Evolutionary conservation across 192 early-diverging fungal species (phyloP).

Genomic region (Coemansia aciculifera): DNA sequence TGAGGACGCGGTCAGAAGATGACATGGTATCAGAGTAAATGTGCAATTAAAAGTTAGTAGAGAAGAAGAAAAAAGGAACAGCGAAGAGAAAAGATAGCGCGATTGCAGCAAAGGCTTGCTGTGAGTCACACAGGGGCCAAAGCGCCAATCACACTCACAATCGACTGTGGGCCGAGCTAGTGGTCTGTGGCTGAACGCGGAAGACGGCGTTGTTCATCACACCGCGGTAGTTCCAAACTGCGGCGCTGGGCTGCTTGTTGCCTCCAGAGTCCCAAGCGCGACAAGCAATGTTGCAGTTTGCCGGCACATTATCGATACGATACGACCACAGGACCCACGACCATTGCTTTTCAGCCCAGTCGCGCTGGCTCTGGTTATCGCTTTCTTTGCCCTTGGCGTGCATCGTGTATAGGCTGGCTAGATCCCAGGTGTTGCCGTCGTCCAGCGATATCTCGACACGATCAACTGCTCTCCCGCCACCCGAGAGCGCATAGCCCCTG

Average conservation of each 20-base stretch:
- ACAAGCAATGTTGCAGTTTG: conserved; percentile 60
- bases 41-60: not conserved
- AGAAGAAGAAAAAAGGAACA: not conserved
- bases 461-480: conserved; percentile 70
- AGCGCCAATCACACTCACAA: conserved; percentile 8
- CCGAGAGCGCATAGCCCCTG: conserved; percentile 79
- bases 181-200: conserved; percentile 24
- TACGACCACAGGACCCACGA: conserved; percentile 86
- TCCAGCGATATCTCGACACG: conserved; percentile 84
- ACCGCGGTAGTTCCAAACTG: conserved; percentile 77
- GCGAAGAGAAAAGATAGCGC: not conserved
- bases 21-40: conserved; percentile 12
- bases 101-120: too few relatives aligned
- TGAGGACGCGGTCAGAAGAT: conserved; percentile 41
- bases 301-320: conserved; percentile 45
- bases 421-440: conserved; percentile 75
- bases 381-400: conserved; percentile 4
- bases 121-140: not conserved
- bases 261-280: conserved; percentile 84
- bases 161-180: conserved; percentile 5
- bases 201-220: conserved; percentile 77
- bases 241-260: conserved; percentile 82
- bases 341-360: conserved; percentile 61
- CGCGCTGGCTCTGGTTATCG: conserved; percentile 16
- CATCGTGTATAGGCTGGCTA: conserved; percentile 60